A percentile compares a stretch with the other conserved stretches of the same genome.
Conservation (phyloP, 331 rosid species). For the Quercus phellos region DNA sequence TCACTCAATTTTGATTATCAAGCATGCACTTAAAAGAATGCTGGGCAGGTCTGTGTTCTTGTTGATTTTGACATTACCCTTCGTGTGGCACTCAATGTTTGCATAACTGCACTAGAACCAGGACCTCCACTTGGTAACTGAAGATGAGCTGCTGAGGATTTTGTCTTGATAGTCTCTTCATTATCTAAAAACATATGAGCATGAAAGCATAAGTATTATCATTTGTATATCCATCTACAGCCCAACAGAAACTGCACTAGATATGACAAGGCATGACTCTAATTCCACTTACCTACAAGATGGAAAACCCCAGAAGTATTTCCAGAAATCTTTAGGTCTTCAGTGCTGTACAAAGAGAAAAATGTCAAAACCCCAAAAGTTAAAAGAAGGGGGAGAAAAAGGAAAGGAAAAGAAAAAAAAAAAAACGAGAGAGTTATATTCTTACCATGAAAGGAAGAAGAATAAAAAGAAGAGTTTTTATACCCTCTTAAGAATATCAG, state of each 20-base stretch:
- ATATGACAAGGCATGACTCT: background rate
- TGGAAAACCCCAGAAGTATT: slow-evolving; percentile 62
- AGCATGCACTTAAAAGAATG: slow-evolving; percentile 1
- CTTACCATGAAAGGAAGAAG: too few species aligned
- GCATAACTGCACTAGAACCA: slow-evolving; percentile 44
- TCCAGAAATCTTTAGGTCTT: slow-evolving; percentile 38
- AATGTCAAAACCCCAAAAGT: background rate
- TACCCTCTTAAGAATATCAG: slow-evolving; percentile 2
- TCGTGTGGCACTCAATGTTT: slow-evolving; percentile 40
- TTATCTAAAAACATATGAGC: slow-evolving; percentile 47
- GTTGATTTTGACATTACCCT: slow-evolving; percentile 45
- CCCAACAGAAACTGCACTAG: background rate
- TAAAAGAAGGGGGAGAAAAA: background rate
- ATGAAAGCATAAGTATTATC: slow-evolving; percentile 16
- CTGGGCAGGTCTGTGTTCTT: slow-evolving; percentile 11
- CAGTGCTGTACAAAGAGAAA: slow-evolving; percentile 41
- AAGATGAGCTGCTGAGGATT: slow-evolving; percentile 37
- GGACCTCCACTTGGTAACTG: slow-evolving; percentile 52
- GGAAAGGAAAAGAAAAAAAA: background rate
- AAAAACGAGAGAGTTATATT: too few species aligned
- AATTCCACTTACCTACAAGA: slow-evolving; percentile 56
- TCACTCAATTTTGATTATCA: slow-evolving; percentile 13
- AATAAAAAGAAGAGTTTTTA: background rate
- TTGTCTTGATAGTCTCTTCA: slow-evolving; percentile 34
- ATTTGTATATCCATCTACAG: slow-evolving; percentile 6